Base-by-base conservation (phyloP, 352 stramenopile genomes). In the Phytophthora syringae region DNA sequence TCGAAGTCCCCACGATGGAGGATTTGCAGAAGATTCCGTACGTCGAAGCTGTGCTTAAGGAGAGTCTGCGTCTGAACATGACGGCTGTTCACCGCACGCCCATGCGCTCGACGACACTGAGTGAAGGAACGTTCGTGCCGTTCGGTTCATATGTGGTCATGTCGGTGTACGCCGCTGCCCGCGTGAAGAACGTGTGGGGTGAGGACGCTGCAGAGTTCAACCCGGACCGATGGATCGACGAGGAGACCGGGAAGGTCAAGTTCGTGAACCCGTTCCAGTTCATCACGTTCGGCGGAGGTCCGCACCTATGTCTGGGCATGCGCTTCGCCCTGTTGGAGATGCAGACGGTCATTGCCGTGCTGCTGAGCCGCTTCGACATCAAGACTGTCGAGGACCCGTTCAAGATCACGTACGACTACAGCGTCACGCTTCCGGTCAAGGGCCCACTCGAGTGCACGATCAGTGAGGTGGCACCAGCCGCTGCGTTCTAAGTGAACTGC, bases 51-150 rank as follows among this genome's bases (percentile, higher is more conserved):
- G 70, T 83, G 11, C 68, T 93, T 21, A 73, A 73, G 13, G 88
- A 96, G 61, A 88, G 51, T 52, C 54, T 94, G 18, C 79, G 88
- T 2, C 42, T 96, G 40, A 80, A 85, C 54, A 86, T 88, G 6
- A 69, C 74, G 13, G 68, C 74, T 11, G 74, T 82, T 1, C 55
- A 72, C 7, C 79, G 84, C 13, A 75, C 67, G 12, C 57, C 74
- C 1, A 74, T 55, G 12, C 39, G 51, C 0, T 87, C 88, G 22
- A 79, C 79, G 18, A 87, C 79, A 55, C 69, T 94, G 1, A 68
- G 69, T 7, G 80, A 92, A 48, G 82, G 83, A 40, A 90, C 84
- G 60, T 80, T 60, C 32, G 51, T 92, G 1, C 48, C 59, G 32
- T 70, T 72, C 25, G 82, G 82, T 6, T 74, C 69, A n/a, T 71